A percentile compares a stretch with the other conserved stretches of the same genome.
These are phyloP conservation scores for Chamaenerion angustifolium DNA, from an alignment of 345 rosid species.

Conservation along the genomic window DNA sequence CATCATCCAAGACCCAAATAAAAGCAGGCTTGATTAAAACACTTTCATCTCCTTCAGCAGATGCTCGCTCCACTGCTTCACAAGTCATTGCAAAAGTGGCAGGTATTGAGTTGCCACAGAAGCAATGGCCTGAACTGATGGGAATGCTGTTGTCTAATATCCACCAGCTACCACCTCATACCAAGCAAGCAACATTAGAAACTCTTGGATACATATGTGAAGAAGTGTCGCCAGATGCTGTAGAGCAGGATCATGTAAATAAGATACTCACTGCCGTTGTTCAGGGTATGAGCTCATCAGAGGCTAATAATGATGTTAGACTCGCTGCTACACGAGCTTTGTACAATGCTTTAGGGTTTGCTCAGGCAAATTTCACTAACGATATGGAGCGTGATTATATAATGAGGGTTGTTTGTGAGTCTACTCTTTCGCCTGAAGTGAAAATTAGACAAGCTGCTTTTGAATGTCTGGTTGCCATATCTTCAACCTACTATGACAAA, in stretches of 20 bases:
- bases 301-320: slow-evolving; percentile 28
- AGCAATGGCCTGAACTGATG: slow-evolving; percentile 35
- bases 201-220: slow-evolving; percentile 35
- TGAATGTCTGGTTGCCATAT: slow-evolving; percentile 35
- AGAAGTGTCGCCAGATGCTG: slow-evolving; percentile 31
- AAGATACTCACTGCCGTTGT: slow-evolving; percentile 35
- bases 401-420: slow-evolving; percentile 35
- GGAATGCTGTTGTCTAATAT: slow-evolving; percentile 26
- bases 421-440: slow-evolving; percentile 25
- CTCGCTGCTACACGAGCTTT: slow-evolving; percentile 31
- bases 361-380: slow-evolving; percentile 32
- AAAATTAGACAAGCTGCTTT: slow-evolving; percentile 33
- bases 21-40: slow-evolving; percentile 23
- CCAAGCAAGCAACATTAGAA: slow-evolving; percentile 35
- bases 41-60: slow-evolving; percentile 25
- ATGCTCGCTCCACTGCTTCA: slow-evolving; percentile 32
- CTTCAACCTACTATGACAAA: slow-evolving; percentile 33
- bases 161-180: slow-evolving; percentile 27
- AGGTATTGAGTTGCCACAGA: slow-evolving; percentile 32
- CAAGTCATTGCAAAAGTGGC: slow-evolving; percentile 35
- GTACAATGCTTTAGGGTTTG: slow-evolving; percentile 32
- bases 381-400: slow-evolving; percentile 37
- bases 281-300: slow-evolving; percentile 33
- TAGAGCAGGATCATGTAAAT: slow-evolving; percentile 32
- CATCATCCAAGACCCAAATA: slow-evolving; percentile 24